Base-by-base conservation (phyloP, 805 yeast species). In the Lipomyces japonicus region DNA sequence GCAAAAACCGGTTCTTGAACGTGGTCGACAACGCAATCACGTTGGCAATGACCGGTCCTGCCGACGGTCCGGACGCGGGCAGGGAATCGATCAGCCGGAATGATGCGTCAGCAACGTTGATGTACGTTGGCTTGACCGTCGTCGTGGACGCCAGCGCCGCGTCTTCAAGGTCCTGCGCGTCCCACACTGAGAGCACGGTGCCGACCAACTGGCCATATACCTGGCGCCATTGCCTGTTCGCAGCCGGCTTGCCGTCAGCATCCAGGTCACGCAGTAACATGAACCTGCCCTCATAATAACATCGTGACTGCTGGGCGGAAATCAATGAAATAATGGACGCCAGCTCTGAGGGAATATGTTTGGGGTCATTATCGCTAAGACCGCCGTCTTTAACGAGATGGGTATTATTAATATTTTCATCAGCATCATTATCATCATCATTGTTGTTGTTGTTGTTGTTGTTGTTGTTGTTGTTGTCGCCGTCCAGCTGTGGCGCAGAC, bases 181-280 rank as follows among this genome's bases (percentile, higher is more conserved):
- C 89, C 97, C 97, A 93, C 55, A 87, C 78, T 0, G 97, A 95
- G 53, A 93, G 71, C 62, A 91, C 95, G 51, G 87, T 86, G 19
- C 98, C 98, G 3, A 87, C 80, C 37, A 93, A 72, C 14, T 86
- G 87, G 39, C 95, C 97, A 66, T 86, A 93, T 22, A 90, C 96
- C 69, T 93, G 96, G 47, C 77, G 75, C 98, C 98, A 93, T 61
- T 77, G 76, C 40, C 97, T 74, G 43, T 83, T 86, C 0, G 84
- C 81, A 3, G 71, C 67, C 0, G 96, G 90, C 48, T 82, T 77
- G 6, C 98, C 98, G 59, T 91, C 96, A 23, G 86, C 79, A 46
- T 63, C 68, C 41, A 71, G 62, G 65, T 68, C 66, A 60, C 65
- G 59, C 12, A 72, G 64, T 14, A 72, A 52, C 71, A 71, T 70